These are phyloP conservation scores for Lathyrus aphaca DNA, from an alignment of 306 rosid genomes.

Conservation along the genomic window DNA sequence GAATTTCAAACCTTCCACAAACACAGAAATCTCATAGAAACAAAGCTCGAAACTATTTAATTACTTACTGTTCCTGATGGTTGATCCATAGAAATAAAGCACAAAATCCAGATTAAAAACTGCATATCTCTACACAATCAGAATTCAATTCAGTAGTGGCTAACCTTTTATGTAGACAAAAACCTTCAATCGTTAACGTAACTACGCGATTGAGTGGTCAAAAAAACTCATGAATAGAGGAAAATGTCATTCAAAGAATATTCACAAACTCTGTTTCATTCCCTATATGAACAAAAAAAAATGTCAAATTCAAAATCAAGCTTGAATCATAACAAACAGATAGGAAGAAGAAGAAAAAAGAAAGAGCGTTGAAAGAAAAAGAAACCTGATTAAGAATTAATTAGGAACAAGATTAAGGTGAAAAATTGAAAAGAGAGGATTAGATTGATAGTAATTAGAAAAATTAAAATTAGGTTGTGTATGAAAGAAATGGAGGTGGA, in stretches of 20 bases:
- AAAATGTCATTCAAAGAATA: background rate
- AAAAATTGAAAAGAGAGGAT: slow-evolving; percentile 17
- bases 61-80: background rate
- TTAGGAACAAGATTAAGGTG: background rate
- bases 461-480: slow-evolving; percentile 35
- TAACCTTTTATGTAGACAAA: slow-evolving; percentile 36
- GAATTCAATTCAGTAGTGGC: background rate
- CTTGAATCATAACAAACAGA: background rate
- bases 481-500: slow-evolving; percentile 44
- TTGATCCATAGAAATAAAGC: background rate
- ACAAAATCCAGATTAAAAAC: background rate
- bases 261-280: slow-evolving; percentile 17
- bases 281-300: slow-evolving; percentile 4
- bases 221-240: slow-evolving; percentile 19
- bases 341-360: background rate
- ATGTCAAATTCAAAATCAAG: slow-evolving; percentile 5
- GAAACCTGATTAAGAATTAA: slow-evolving; percentile 49
- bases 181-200: slow-evolving; percentile 15
- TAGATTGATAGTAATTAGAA: slow-evolving; percentile 33
- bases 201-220: background rate
- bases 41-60: background rate
- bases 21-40: background rate
- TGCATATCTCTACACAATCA: background rate
- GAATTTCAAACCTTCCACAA: background rate
- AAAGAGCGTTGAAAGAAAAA: slow-evolving; percentile 15